Conservation (phyloP, 148 eudicot genomes). For the Rhododendron simsii region DNA sequence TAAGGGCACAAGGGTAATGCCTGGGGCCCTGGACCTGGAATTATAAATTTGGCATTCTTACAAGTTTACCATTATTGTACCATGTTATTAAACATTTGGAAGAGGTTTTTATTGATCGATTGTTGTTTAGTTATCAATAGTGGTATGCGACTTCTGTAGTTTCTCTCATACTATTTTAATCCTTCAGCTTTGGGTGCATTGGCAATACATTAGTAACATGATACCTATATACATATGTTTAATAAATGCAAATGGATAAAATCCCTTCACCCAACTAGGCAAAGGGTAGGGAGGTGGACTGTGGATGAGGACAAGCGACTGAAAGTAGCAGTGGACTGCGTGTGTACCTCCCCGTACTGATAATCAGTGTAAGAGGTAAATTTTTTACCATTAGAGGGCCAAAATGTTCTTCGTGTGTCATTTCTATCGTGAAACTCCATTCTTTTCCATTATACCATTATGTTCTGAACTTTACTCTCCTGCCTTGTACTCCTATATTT, state of each 20-base stretch:
- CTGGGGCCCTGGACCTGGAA: background rate
- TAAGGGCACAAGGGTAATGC: background rate
- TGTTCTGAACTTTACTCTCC: background rate
- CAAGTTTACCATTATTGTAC: background rate
- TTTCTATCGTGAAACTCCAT: background rate
- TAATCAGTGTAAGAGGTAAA: constrained; percentile 74
- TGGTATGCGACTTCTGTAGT: constrained; percentile 1
- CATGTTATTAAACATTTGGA: background rate
- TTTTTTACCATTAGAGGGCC: background rate
- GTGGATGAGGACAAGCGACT: too few species aligned
- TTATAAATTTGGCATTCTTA: background rate
- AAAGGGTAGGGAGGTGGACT: too few species aligned
- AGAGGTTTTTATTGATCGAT: background rate
- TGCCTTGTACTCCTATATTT: background rate
- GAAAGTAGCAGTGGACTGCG: constrained; percentile 26
- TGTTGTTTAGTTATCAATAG: background rate
- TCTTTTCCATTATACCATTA: too few species aligned
- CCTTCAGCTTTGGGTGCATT: background rate
- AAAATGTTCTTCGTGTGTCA: background rate
- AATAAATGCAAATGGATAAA: too few species aligned
- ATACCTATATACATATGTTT: too few species aligned
- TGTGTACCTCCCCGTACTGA: constrained; percentile 76
- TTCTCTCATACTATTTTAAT: background rate
- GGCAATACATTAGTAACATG: too few species aligned
- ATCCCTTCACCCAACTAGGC: too few species aligned